Base-by-base conservation (phyloP, 306 rosid genomes). In the Vigna unguiculata region DNA sequence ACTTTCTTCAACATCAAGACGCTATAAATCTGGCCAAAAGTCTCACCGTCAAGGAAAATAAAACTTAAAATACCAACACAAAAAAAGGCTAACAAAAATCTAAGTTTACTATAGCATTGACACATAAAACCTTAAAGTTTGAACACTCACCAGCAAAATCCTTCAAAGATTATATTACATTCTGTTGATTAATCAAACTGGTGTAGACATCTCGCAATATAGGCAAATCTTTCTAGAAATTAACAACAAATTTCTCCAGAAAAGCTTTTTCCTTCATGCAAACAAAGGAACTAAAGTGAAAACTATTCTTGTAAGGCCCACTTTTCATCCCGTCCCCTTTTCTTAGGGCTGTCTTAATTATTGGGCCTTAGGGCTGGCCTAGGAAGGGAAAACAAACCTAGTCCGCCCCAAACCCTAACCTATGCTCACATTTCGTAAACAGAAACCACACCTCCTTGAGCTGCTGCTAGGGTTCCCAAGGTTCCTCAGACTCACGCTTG, bases 211-310 rank as follows among this genome's bases (percentile, higher is more conserved):
- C 22, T 14, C 22, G 19, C 24, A 69, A 4, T 14, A 25, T 9
- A 51, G 60, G 78, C 47, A 49, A 64, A 60, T 45, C 60, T 60
- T 46, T 52, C 60, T 60, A 34, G 46, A 59, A 74, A 10, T 36
- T 28, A 21, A 5, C 13, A n/a, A 60, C 78, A 60, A 10, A 74
- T 7, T 5, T 17, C 48, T 46, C 28, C 30, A 43, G 28, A 46
- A 60, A 60, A 1, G 0, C 11, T 7, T 46, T 7, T 9, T 60
- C 60, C 6, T 14, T 30, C 30, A 28, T 0, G 1, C 4, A 3
- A 12, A 74, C 16, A 17, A 74, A n/a, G 57, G 21, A 0, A 48
- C 62, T 1, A 7, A 61, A 9, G 7, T 12, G 2, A 6, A 32
- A 1, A 7, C 7, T 21, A 4, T 61, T 47, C 49, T 20, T n/a